These are phyloP conservation scores for Arbutus unedo DNA, from an alignment of 148 eudicot species.

Conservation along the genomic window DNA sequence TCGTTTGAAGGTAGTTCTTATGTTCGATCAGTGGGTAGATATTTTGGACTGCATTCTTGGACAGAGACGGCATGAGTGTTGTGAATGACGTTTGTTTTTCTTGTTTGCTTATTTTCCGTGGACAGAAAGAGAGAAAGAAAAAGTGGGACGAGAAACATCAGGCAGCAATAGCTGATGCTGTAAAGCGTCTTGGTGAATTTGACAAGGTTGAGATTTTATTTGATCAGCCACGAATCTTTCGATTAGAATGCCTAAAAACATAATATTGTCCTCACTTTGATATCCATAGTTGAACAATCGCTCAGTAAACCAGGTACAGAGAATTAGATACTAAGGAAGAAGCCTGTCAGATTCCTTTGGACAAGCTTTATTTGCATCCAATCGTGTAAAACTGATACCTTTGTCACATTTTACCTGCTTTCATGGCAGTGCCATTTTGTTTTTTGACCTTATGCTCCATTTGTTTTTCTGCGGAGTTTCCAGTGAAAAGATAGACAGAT, in stretches of 20 bases:
- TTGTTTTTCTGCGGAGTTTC: neutral
- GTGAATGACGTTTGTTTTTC: neutral
- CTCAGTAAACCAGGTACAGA: neutral
- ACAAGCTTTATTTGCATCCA: neutral
- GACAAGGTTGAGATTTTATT: slow-evolving; percentile 58
- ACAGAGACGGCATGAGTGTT: neutral
- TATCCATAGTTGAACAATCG: neutral
- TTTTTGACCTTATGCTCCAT: neutral
- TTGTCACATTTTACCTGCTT: neutral
- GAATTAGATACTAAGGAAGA: neutral
- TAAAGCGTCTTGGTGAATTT: slow-evolving; percentile 65
- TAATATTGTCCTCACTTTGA: neutral
- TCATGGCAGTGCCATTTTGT: neutral
- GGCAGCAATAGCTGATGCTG: slow-evolving; percentile 82
- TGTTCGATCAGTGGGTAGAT: neutral
- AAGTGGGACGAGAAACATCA: slow-evolving; percentile 93
- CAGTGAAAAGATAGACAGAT: neutral
- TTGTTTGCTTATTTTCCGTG: slow-evolving; percentile 8
- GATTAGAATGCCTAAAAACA: neutral
- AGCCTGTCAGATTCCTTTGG: neutral
- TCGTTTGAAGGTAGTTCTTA: slow-evolving; percentile 72
- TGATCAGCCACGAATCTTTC: neutral
- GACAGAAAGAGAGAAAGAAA: slow-evolving; percentile 83
- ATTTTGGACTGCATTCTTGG: neutral
- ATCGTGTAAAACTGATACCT: neutral